Percentiles rank a stretch among this genome's conserved stretches.
These are phyloP conservation scores for Mycena vulgaris DNA, from an alignment of 768 basidiomycete species.

Conservation along the genomic window DNA sequence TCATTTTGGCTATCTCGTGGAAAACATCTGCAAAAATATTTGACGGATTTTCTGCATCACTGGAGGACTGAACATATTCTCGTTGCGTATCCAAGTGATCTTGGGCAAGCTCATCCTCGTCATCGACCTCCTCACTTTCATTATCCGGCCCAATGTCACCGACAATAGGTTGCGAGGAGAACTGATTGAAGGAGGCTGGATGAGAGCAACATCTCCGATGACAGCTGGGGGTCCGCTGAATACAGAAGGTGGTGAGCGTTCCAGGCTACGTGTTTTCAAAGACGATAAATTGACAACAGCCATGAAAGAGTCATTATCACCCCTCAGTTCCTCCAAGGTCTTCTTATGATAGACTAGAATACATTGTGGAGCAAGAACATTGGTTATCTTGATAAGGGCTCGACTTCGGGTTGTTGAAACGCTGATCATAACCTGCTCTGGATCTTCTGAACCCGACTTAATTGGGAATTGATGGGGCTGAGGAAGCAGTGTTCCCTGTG, in stretches of 20 bases:
- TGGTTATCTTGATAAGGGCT: slow-evolving; percentile 32
- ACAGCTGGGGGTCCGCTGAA: neutral
- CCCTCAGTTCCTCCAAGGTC: slow-evolving; percentile 25
- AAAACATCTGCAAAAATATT: slow-evolving; percentile 32
- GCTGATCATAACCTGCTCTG: neutral
- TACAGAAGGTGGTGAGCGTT: neutral
- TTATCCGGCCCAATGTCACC: too few relatives aligned
- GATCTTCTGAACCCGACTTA: neutral
- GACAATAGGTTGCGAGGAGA: neutral
- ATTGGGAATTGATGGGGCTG: slow-evolving; percentile 27
- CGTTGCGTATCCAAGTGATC: neutral
- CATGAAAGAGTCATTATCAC: slow-evolving; percentile 11
- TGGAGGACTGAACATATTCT: slow-evolving; percentile 10
- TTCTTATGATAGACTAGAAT: slow-evolving; percentile 29
- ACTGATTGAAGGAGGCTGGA: neutral
- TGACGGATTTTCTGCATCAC: slow-evolving; percentile 8
- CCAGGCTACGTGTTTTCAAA: slow-evolving; percentile 15
- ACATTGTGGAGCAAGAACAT: slow-evolving; percentile 36
- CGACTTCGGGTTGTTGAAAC: slow-evolving; percentile 35
- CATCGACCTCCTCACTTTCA: too few relatives aligned
- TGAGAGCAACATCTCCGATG: neutral
- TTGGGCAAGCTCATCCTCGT: neutral
- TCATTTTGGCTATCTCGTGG: slow-evolving; percentile 28
- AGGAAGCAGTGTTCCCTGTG: slow-evolving; percentile 23
- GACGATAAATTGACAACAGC: slow-evolving; percentile 33